Conservation (phyloP, 768 basidiomycete genomes). For the Pisolithus sp. region DNA sequence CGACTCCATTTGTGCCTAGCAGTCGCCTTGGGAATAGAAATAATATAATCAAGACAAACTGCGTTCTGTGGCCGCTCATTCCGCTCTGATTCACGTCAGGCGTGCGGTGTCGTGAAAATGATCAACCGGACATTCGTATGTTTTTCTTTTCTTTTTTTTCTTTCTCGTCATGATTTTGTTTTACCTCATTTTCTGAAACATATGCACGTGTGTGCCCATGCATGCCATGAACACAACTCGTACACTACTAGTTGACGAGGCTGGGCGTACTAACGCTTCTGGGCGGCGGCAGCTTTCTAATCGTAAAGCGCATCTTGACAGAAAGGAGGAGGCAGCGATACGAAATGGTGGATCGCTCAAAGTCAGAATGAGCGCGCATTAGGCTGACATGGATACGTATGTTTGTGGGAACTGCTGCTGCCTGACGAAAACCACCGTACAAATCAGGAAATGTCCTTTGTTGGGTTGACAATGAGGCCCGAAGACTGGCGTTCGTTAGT, state of each 20-base stretch:
- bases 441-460: no score
- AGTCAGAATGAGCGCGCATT: constrained; percentile 6
- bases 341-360: constrained; percentile 12
- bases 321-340: constrained; percentile 19
- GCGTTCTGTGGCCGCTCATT: not conserved
- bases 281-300: constrained; percentile 25
- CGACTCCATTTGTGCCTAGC: no score
- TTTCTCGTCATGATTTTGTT: not conserved
- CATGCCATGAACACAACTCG: not conserved
- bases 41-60: not conserved
- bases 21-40: no score
- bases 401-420: not conserved
- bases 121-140: not conserved
- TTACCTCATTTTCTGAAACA: not conserved
- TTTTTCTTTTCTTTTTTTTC: constrained; percentile 14
- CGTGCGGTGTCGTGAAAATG: not conserved
- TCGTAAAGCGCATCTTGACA: constrained; percentile 23
- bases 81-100: no score
- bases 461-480: no score
- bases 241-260: constrained; percentile 13
- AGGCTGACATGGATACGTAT: constrained; percentile 25
- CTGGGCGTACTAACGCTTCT: constrained; percentile 23
- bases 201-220: not conserved
- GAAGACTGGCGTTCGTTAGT: no score
- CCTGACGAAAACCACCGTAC: no score